Evolutionary conservation across 305 asterid genomes (phyloP), one percentile per base, ranked within the genome.

Genomic region (Nicotiana rustica): DNA sequence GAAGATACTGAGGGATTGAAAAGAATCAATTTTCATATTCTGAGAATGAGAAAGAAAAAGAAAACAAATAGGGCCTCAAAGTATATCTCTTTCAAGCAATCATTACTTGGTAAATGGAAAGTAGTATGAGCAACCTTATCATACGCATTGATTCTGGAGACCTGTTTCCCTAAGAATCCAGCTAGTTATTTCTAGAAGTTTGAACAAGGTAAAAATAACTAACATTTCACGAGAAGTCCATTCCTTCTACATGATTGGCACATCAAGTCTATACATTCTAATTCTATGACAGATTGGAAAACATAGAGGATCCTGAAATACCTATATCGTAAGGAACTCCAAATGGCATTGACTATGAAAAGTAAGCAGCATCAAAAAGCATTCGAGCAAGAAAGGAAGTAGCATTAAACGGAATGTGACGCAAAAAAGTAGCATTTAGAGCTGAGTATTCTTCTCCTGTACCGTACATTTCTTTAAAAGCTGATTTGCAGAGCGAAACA

Each of bases 241-340:
- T 36, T 67, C 29, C 76, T 21, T 67, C 55, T 33, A 67, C 18
- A 35, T 35, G 75, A 67, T 36, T 36, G 14, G 71, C 55, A 67
- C 19, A 67, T 36, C 76, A 67, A 35, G 15, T 67, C 6, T 67
- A 52, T 52, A 35, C 15, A 36, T 68, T 68, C 56, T 8, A 41
- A 41, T 41, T 41, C 10, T 55, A 76, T 31, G 49, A 55, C 47
- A 55, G 49, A 29, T 19, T 4, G 14, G 80, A 55, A 13, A 52
- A 76, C 49, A 0, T 17, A 66, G 71, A 76, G 66, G 66, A 76
- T 17, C 65, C 17, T 76, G 80, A 75, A 21, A 18, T 19, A 18
- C 61, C 61, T 47, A 3, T 71, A 71, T 47, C 61, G 47, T 1
- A 10, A 47, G 78, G 19, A 71, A 13, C 19, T 71, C 36, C 13